Evolutionary conservation across 2,329 filamentous ascomycete species (phyloP).

Genomic region (Ophiosphaerella narmari): DNA sequence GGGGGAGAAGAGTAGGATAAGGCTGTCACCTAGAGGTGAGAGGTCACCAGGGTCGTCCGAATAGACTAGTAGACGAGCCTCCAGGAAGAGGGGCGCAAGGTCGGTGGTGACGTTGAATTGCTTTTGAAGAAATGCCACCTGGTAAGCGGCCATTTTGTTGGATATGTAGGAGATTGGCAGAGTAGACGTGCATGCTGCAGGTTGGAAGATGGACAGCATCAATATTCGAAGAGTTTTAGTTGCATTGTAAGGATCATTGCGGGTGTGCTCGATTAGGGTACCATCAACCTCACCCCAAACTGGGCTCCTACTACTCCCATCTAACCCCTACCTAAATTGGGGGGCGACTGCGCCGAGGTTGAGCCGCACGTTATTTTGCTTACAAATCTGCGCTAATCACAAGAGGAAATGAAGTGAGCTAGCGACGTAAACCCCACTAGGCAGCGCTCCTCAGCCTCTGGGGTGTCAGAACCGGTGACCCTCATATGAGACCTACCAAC

Average conservation of each 20-base stretch:
- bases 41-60: conserved; percentile 6
- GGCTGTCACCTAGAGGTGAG: conserved; percentile 12
- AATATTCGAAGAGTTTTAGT: conserved; percentile 7
- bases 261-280: conserved; percentile 21
- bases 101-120: conserved; percentile 20
- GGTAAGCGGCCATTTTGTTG: conserved; percentile 23
- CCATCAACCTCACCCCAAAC: too few species aligned
- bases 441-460: too few species aligned
- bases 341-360: too few species aligned
- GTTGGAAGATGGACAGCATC: conserved; percentile 26
- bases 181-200: conserved; percentile 17
- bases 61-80: conserved; percentile 25
- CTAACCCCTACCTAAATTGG: too few species aligned
- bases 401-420: too few species aligned
- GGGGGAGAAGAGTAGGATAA: conserved; percentile 50
- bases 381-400: too few species aligned
- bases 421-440: too few species aligned
- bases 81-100: conserved; percentile 21
- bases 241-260: conserved; percentile 1
- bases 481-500: not conserved
- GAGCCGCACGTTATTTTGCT: too few species aligned
- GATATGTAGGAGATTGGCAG: conserved; percentile 22
- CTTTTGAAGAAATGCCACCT: conserved; percentile 17
- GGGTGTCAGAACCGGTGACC: too few species aligned
- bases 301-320: too few species aligned